A percentile compares a stretch with the other conserved stretches of the same genome.
These are phyloP conservation scores for Phytophthora tentaculata DNA, from an alignment of 352 stramenopile species.

Conservation along the genomic window DNA sequence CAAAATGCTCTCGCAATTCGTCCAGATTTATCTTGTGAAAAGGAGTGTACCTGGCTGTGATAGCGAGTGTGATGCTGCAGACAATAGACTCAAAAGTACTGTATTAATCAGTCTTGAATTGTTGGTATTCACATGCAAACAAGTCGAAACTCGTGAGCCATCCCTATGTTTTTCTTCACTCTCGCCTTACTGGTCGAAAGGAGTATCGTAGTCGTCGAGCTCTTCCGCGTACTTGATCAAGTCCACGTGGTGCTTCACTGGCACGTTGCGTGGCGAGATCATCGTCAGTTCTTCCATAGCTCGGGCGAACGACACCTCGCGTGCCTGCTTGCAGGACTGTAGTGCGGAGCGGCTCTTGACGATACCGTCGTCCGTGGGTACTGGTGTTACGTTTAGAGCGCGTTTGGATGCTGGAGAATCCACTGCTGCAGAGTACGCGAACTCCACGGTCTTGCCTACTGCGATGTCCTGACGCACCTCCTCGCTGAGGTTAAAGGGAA, in stretches of 20 bases:
- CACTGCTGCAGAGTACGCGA: slow-evolving; percentile 44
- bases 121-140: slow-evolving; percentile 42
- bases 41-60: background rate
- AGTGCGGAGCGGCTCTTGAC: slow-evolving; percentile 73
- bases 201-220: slow-evolving; percentile 69
- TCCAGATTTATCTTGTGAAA: slow-evolving; percentile 9
- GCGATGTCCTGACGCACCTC: slow-evolving; percentile 57
- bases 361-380: slow-evolving; percentile 67
- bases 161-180: slow-evolving; percentile 34
- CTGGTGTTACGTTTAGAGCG: slow-evolving; percentile 66
- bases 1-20: background rate
- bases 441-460: slow-evolving; percentile 78
- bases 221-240: slow-evolving; percentile 88
- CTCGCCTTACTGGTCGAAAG: slow-evolving; percentile 54
- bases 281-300: slow-evolving; percentile 81
- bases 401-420: slow-evolving; percentile 43
- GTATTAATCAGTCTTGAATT: slow-evolving; percentile 20
- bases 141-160: slow-evolving; percentile 29
- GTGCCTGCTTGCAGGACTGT: slow-evolving; percentile 76
- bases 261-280: slow-evolving; percentile 79
- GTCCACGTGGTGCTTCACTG: slow-evolving; percentile 80
- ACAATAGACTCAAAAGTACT: background rate
- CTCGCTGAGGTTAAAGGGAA: slow-evolving; percentile 68
- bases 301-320: slow-evolving; percentile 73
- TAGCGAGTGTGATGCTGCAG: background rate